Evolutionary conservation across 164 flowering plant species (phyloP).

Genomic region (Nelumbo lutea): DNA sequence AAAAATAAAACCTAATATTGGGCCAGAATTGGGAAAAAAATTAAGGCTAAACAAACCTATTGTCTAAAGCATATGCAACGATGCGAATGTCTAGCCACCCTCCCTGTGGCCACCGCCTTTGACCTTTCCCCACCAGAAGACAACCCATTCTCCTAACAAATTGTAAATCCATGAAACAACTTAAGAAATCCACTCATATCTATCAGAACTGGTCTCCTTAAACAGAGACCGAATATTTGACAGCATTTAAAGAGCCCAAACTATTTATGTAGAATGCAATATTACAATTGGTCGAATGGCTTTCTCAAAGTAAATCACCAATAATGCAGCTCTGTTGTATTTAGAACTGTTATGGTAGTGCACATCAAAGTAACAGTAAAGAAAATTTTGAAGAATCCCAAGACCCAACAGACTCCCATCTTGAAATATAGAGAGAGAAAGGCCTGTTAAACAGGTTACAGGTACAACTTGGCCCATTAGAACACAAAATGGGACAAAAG

Average conservation of each 20-base stretch:
- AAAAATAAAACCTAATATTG: too few relatives aligned
- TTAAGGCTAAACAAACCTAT: too few relatives aligned
- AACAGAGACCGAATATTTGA: conserved; percentile 35
- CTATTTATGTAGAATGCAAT: conserved; percentile 43
- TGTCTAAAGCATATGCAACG: too few relatives aligned
- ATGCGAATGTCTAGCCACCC: too few relatives aligned
- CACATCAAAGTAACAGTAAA: conserved; percentile 21
- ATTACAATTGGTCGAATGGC: conserved; percentile 34
- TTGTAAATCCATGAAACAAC: conserved; percentile 34
- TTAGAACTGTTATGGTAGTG: conserved; percentile 26
- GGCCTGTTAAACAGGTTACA: conserved; percentile 29
- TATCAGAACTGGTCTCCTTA: conserved; percentile 24
- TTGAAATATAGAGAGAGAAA: conserved; percentile 35
- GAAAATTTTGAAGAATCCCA: conserved; percentile 31
- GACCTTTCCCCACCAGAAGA: conserved; percentile 3
- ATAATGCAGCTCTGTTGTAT: conserved; percentile 29
- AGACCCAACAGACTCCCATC: conserved; percentile 4
- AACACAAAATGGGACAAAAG: too few relatives aligned
- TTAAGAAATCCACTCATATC: conserved; percentile 35
- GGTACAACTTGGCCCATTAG: too few relatives aligned
- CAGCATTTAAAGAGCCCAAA: conserved; percentile 34
- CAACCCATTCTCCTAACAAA: conserved; percentile 15
- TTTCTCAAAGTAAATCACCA: conserved; percentile 26
- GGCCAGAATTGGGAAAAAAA: too few relatives aligned
- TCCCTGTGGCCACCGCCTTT: too few relatives aligned